Evolutionary conservation across 805 yeast genomes (phyloP).

Genomic region (Starmerella geochares): DNA sequence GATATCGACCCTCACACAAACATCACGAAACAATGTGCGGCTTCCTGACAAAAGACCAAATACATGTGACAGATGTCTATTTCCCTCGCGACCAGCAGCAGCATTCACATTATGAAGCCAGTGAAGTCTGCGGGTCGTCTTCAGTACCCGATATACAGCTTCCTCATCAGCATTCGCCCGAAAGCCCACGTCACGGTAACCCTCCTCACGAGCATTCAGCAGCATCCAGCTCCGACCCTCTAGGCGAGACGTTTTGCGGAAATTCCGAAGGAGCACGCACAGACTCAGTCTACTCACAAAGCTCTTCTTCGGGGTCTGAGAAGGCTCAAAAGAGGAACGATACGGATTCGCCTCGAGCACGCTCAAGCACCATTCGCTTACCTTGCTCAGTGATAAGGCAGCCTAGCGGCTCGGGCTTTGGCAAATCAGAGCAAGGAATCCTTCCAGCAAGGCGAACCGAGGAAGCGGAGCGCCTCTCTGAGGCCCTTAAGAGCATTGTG

Average conservation of each 20-base stretch:
- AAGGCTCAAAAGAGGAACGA: not conserved
- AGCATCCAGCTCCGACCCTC: no score
- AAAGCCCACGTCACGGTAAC: no score
- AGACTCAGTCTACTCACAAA: not conserved
- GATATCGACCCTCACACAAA: not conserved
- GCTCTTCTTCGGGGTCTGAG: not conserved
- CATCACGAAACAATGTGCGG: not conserved
- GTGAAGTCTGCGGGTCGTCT: no score
- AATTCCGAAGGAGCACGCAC: not conserved
- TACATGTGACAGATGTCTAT: not conserved
- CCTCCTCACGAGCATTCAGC: no score
- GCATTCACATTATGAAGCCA: not conserved
- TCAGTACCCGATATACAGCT: no score
- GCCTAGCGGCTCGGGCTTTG: not conserved
- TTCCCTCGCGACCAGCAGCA: not conserved
- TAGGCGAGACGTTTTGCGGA: not conserved
- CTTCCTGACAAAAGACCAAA: not conserved
- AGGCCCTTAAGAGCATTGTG: conserved; percentile 5
- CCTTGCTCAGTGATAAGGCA: not conserved
- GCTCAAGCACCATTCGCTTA: not conserved
- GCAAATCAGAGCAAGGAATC: not conserved
- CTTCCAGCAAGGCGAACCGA: not conserved
- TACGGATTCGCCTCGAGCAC: not conserved
- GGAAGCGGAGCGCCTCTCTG: not conserved
- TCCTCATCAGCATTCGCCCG: no score